Evolutionary conservation across 2,329 filamentous ascomycete genomes (phyloP), one percentile per base, ranked within the genome.

Genomic region (Neophaeococcomyces aloes): DNA sequence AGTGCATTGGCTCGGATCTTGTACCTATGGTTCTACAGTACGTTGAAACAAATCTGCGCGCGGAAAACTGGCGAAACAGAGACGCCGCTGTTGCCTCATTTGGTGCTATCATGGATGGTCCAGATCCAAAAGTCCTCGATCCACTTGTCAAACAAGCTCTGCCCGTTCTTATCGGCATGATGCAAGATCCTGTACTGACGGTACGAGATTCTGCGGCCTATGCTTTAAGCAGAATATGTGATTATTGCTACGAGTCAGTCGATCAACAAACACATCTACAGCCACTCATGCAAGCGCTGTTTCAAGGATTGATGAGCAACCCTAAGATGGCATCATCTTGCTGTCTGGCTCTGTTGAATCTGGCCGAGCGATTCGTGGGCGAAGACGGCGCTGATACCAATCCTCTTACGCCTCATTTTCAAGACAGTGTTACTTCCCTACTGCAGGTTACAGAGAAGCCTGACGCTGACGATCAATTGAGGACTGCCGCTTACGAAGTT

Each of bases 301-400:
- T 98, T 70, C 79, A 81, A 55, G 91, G 89, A 39, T 75, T 98
- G 47, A 79, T 86, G 47, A 89, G 84, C 68, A 91, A 83, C 62
- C 83, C 87, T 48, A 95, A 94, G 76, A 98, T 98, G 81, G 91
- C 89, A 25, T 81, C 86, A 44, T 98, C 91, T 23, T 96, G 91
- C 78, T 98, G 91, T 70, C 95, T 93, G 91, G 88, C 91, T 25
- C 70, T 98, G 54, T 96, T 98, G 86, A 98, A 96, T 67, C 70
- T 98, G 60, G 89, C 91, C 8, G 91, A 98, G 61, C 83, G 88
- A 49, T 98, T 96, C 61, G 85, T 87, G 23, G 86, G 87, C 46
- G 88, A 95, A 44, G 75, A 81, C 44, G 86, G 85, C 38, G 82
- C 81, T 48, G 57, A 71, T 32, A 71, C 81, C 56, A 98, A 96